Conservation (phyloP, 306 rosid genomes). For the Prunus mume region DNA sequence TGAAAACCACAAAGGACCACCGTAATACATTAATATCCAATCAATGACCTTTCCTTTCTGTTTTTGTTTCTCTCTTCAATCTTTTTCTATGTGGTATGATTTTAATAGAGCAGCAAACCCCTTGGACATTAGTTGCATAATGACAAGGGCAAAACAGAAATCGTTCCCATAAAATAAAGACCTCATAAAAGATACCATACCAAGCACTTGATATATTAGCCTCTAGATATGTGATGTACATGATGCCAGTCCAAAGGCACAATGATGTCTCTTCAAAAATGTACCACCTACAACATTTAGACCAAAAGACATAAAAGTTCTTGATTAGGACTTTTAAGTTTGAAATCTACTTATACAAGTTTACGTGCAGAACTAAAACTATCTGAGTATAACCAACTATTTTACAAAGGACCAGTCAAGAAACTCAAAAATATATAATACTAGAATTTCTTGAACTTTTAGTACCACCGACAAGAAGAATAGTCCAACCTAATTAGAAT, state of each 20-base stretch:
- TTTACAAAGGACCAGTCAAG: neutral
- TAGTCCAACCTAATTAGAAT: neutral
- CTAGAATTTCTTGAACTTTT: neutral
- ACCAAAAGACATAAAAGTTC: constrained; percentile 24
- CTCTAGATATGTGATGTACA: constrained; percentile 74
- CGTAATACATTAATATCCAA: neutral
- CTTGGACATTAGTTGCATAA: neutral
- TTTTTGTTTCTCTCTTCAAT: neutral
- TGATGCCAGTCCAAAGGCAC: constrained; percentile 85
- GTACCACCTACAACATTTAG: constrained; percentile 75
- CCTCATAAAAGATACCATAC: constrained; percentile 45
- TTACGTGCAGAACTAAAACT: neutral
- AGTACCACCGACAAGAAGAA: neutral
- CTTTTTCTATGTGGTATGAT: neutral
- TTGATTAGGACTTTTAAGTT: constrained; percentile 8
- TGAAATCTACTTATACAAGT: neutral
- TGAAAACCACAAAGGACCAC: constrained; percentile 4
- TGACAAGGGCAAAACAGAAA: constrained; percentile 8
- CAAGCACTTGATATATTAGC: constrained; percentile 61
- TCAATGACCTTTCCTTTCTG: neutral
- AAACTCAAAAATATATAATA: neutral
- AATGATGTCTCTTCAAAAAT: constrained; percentile 84
- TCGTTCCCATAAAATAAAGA: constrained; percentile 20
- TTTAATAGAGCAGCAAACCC: neutral
- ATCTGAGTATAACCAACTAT: neutral